These are phyloP conservation scores for Lactifluus subvellereus DNA, from an alignment of 768 basidiomycete genomes.

Conservation along the genomic window DNA sequence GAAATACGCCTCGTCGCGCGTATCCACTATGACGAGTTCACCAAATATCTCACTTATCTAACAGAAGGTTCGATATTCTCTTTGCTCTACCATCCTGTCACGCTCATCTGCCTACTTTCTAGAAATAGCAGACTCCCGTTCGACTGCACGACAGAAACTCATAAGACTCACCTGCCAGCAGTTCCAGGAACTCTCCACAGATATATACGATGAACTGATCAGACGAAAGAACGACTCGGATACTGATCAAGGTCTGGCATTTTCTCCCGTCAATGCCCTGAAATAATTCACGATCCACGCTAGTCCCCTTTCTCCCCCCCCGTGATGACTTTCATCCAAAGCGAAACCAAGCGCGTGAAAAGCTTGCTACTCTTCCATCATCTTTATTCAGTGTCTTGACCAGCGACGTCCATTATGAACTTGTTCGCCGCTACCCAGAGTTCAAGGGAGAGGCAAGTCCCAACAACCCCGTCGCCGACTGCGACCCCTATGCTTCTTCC, in stretches of 20 bases:
- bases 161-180: conserved; percentile 92
- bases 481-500: conserved; percentile 24
- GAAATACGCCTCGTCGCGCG: conserved; percentile 44
- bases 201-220: conserved; percentile 94
- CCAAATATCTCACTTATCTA: conserved; percentile 68
- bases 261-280: background rate
- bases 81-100: background rate
- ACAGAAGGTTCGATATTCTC: conserved; percentile 51
- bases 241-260: conserved; percentile 58
- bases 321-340: conserved; percentile 96
- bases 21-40: conserved; percentile 54
- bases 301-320: conserved; percentile 88
- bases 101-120: background rate
- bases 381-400: conserved; percentile 89
- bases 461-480: conserved; percentile 10
- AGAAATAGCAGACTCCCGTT: conserved; percentile 59
- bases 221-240: conserved; percentile 59
- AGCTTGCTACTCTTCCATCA: conserved; percentile 87
- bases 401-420: conserved; percentile 91
- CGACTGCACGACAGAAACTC: conserved; percentile 83
- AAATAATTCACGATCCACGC: background rate
- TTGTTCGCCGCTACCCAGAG: conserved; percentile 91
- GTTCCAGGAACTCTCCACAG: conserved; percentile 95
- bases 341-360: conserved; percentile 95
- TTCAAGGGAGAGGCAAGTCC: conserved; percentile 78